Evolutionary conservation across 2,329 filamentous ascomycete species (phyloP).

Genomic region (Calonectria pauciramosa): DNA sequence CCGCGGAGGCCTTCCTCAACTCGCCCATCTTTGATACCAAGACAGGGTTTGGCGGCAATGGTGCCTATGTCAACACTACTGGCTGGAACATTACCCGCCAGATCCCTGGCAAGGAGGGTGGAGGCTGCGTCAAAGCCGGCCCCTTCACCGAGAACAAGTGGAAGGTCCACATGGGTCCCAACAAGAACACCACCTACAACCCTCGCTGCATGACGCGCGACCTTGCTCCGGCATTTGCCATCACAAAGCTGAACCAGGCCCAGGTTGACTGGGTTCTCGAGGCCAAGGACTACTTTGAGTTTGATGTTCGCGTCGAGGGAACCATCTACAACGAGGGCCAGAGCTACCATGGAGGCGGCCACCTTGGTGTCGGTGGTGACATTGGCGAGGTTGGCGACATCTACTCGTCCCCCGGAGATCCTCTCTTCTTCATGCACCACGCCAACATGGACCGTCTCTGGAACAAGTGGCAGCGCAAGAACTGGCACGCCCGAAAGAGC

Average conservation of each 20-base stretch:
- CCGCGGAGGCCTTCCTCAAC: constrained; percentile 24
- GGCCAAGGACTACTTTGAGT: constrained; percentile 42
- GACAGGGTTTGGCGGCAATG: constrained; percentile 49
- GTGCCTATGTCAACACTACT: constrained; percentile 27
- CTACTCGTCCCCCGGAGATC: constrained; percentile 40
- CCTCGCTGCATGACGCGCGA: constrained; percentile 52
- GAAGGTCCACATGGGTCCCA: constrained; percentile 34
- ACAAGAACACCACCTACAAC: constrained; percentile 41
- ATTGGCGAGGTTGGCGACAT: constrained; percentile 47
- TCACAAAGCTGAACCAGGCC: constrained; percentile 25
- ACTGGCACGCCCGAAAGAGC: constrained; percentile 44
- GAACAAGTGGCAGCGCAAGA: constrained; percentile 49
- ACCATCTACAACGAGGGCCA: constrained; percentile 28
- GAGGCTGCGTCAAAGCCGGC: constrained; percentile 40
- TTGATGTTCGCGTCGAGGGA: constrained; percentile 47
- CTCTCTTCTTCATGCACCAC: constrained; percentile 46
- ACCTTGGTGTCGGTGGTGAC: constrained; percentile 45
- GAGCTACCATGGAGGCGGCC: constrained; percentile 44
- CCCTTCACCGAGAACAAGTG: constrained; percentile 35
- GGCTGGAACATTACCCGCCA: constrained; percentile 32
- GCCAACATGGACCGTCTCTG: constrained; percentile 44
- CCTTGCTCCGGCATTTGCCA: constrained; percentile 37
- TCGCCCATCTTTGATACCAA: constrained; percentile 49
- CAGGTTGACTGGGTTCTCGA: constrained; percentile 34
- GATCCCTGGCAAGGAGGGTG: constrained; percentile 33